Evolutionary conservation across 805 yeast genomes (phyloP).

Genomic region (Starmerella etchellsii): DNA sequence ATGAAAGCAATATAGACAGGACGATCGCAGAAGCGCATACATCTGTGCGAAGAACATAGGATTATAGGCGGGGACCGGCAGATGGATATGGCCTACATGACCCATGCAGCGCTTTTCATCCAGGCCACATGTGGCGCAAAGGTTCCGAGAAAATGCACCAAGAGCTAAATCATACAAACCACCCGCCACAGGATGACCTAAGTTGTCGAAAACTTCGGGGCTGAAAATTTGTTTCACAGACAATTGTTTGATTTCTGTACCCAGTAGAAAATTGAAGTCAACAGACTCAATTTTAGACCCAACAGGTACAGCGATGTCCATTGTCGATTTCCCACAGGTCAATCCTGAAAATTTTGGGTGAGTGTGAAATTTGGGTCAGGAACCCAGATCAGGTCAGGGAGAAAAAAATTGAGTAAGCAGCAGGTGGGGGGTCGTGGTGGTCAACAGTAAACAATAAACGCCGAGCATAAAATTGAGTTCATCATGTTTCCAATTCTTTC

Average conservation of each 20-base stretch:
- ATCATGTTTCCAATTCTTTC: too few species aligned
- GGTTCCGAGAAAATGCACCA: conserved; percentile 82
- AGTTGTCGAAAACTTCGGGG: conserved; percentile 87
- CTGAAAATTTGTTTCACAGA: conserved; percentile 93
- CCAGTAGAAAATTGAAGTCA: conserved; percentile 74
- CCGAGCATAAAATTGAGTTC: too few species aligned
- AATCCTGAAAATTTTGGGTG: not conserved
- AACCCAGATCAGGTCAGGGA: not conserved
- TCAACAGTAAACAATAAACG: too few species aligned
- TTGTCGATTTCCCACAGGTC: conserved; percentile 26
- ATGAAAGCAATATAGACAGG: conserved; percentile 83
- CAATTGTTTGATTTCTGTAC: conserved; percentile 69
- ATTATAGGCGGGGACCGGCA: conserved; percentile 90
- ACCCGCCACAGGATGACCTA: conserved; percentile 89
- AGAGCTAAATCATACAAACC: conserved; percentile 91
- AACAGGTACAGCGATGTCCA: conserved; percentile 95
- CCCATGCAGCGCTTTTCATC: conserved; percentile 95
- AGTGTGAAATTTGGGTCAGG: not conserved
- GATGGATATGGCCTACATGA: conserved; percentile 93
- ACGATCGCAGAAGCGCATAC: conserved; percentile 66
- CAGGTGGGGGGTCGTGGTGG: too few species aligned
- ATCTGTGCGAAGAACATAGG: conserved; percentile 89
- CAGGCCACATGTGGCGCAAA: conserved; percentile 90
- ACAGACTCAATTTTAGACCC: conserved; percentile 89
- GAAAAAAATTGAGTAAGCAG: not conserved